Conservation (phyloP, 2,329 filamentous ascomycete genomes). For the Sporothrix phasma region DNA sequence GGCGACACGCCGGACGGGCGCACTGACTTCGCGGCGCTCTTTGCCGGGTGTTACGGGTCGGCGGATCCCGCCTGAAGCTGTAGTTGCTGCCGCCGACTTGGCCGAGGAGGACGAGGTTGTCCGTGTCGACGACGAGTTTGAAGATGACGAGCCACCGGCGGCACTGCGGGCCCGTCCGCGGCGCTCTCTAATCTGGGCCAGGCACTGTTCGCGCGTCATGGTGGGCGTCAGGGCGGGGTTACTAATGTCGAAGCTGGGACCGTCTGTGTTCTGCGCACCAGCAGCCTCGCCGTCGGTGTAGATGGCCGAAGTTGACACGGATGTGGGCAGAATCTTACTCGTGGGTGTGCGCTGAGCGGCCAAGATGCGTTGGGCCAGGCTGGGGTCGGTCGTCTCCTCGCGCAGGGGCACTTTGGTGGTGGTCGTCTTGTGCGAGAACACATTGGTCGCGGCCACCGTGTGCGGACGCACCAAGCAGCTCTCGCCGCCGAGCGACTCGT, state of each 20-base stretch:
- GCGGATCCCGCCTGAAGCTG: background rate
- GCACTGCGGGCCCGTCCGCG: conserved; percentile 61
- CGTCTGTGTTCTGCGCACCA: conserved; percentile 13
- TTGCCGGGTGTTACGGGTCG: conserved; percentile 18
- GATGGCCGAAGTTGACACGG: background rate
- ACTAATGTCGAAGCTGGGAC: conserved; percentile 41
- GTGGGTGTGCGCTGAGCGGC: conserved; percentile 35
- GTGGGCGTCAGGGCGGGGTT: conserved; percentile 54
- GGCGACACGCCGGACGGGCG: conserved; percentile 14
- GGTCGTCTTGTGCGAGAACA: conserved; percentile 38
- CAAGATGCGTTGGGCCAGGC: conserved; percentile 34
- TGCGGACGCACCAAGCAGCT: conserved; percentile 30
- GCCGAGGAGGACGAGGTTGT: background rate
- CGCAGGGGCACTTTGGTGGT: conserved; percentile 43
- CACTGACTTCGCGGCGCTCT: conserved; percentile 18
- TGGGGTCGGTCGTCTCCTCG: conserved; percentile 35
- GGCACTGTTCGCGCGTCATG: conserved; percentile 62
- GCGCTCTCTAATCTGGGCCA: conserved; percentile 64
- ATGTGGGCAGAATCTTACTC: conserved; percentile 11
- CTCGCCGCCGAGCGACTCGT: background rate
- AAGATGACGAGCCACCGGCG: conserved; percentile 8
- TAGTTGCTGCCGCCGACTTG: background rate
- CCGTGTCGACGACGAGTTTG: background rate
- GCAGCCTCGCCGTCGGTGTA: conserved; percentile 1
- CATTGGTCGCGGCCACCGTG: conserved; percentile 31